A percentile compares a stretch with the other conserved stretches of the same genome.
Conservation (phyloP, 768 basidiomycete species). For the Boletus fagicola region DNA sequence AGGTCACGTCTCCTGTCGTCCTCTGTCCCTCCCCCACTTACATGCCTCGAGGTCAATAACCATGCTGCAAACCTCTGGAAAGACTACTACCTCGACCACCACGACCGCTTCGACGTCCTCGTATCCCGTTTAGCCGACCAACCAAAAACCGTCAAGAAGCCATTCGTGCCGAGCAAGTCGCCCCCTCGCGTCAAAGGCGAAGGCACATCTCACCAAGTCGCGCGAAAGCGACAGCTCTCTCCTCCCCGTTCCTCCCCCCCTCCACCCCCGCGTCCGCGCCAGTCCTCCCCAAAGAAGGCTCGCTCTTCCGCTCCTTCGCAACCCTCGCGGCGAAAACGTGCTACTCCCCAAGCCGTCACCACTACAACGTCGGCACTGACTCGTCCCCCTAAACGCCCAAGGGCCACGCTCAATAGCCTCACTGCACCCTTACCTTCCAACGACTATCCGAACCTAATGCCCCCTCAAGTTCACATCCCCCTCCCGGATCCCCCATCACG, state of each 20-base stretch:
- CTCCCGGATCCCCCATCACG: conserved; percentile 64
- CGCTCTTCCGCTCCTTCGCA: conserved; percentile 25
- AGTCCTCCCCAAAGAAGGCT: conserved; percentile 24
- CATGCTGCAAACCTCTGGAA: conserved; percentile 68
- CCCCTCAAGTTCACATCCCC: conserved; percentile 59
- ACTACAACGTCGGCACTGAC: conserved; percentile 18
- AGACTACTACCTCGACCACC: conserved; percentile 75
- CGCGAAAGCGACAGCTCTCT: conserved; percentile 38
- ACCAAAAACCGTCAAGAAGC: conserved; percentile 34
- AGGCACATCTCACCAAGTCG: conserved; percentile 25
- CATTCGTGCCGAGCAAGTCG: conserved; percentile 15
- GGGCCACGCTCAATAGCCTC: conserved; percentile 58
- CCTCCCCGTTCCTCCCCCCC: neutral
- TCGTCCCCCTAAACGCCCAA: conserved; percentile 32
- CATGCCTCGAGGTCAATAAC: conserved; percentile 37
- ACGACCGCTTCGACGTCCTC: conserved; percentile 51
- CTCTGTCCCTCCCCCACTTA: conserved; percentile 4
- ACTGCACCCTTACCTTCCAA: conserved; percentile 39
- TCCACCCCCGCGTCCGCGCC: conserved; percentile 21
- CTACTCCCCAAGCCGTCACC: conserved; percentile 19
- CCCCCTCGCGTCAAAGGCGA: conserved; percentile 9
- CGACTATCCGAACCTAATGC: conserved; percentile 48
- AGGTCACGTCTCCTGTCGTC: conserved; percentile 24
- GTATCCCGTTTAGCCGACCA: conserved; percentile 25
- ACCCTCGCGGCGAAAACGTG: conserved; percentile 27